phyloP scores from a whole-genome alignment of 495 filamentous ascomycete species.

The Lophiostoma macrostomum region DNA sequence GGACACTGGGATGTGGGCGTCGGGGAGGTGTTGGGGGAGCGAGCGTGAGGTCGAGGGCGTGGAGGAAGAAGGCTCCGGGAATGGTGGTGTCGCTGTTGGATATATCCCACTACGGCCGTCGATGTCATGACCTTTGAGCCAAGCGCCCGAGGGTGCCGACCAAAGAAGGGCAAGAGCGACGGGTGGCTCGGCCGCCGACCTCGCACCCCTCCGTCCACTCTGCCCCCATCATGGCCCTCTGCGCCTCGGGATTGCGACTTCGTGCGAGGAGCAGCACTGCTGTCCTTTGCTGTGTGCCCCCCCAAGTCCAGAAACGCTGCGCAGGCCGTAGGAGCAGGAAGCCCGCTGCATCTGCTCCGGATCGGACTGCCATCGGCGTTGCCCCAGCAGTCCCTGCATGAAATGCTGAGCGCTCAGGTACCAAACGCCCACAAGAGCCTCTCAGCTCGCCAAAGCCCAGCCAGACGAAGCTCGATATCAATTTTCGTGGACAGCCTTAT shows the following conservation, averaged over 20 bases:
- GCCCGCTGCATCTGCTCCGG: neutral
- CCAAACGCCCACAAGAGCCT: neutral
- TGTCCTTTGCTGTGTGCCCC: too few species aligned
- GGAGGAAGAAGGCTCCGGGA: neutral
- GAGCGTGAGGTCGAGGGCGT: neutral
- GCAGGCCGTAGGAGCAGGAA: neutral
- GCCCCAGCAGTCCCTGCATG: conserved; percentile 5
- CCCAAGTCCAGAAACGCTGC: too few species aligned
- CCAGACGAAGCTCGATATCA: neutral
- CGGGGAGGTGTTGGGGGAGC: neutral
- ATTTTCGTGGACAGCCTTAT: neutral
- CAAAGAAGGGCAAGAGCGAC: conserved; percentile 4
- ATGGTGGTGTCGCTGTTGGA: neutral
- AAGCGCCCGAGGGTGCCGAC: neutral
- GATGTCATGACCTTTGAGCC: neutral
- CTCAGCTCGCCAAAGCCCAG: conserved; percentile 5
- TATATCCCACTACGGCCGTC: neutral
- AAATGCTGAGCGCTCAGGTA: conserved; percentile 1
- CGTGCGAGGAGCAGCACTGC: too few species aligned
- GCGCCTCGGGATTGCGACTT: too few species aligned
- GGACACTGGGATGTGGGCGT: neutral
- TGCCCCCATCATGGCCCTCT: too few species aligned
- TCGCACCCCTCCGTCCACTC: too few species aligned
- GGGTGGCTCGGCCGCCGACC: neutral
- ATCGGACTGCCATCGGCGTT: neutral